A percentile compares a stretch with the other conserved stretches of the same genome.
Evolutionary conservation across 208 protist genomes (phyloP).

Genomic region (Acanthamoeba quina): DNA sequence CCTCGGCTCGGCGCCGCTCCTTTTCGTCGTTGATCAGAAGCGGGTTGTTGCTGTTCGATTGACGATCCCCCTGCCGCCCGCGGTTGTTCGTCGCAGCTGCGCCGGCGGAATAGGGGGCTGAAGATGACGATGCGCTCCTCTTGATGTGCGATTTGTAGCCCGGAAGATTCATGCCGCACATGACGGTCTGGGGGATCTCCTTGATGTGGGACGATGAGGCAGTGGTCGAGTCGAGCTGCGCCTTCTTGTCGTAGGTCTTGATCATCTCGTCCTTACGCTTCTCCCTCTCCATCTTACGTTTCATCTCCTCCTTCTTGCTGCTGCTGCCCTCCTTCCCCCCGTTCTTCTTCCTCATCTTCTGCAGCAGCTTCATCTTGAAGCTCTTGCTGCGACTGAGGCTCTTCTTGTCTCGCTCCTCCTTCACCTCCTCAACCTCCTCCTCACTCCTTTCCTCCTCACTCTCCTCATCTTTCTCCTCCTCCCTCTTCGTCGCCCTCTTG

Average conservation of each 20-base stretch:
- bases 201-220: not conserved
- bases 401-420: not conserved
- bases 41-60: not conserved
- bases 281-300: not conserved
- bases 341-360: not conserved
- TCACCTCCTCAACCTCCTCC: not conserved
- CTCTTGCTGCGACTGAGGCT: not conserved
- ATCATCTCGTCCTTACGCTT: slow-evolving; percentile 12
- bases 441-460: not conserved
- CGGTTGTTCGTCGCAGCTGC: not conserved
- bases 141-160: slow-evolving; percentile 27
- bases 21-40: not conserved
- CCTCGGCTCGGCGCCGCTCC: not conserved
- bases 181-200: not conserved
- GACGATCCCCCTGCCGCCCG: not conserved
- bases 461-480: not conserved
- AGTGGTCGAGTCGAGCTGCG: not conserved
- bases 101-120: not conserved
- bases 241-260: slow-evolving; percentile 31
- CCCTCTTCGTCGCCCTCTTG: not conserved
- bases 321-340: not conserved
- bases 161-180: slow-evolving; percentile 23
- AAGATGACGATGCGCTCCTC: not conserved
- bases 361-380: slow-evolving; percentile 32
- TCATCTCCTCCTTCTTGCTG: not conserved